These are phyloP conservation scores for Euphorbia peplus DNA, from an alignment of 345 rosid genomes.

Conservation along the genomic window DNA sequence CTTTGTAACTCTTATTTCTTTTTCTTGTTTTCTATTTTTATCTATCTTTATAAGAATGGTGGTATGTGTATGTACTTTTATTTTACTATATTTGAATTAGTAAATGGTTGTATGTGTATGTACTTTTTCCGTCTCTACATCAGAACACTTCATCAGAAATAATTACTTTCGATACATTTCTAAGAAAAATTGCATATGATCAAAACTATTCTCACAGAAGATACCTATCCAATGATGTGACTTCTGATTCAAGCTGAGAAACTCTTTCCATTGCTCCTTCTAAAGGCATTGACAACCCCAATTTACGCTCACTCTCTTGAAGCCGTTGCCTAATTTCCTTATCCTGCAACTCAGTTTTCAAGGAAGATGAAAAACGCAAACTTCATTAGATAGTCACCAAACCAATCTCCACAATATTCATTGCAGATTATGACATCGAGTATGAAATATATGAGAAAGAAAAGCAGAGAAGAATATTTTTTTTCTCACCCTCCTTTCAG, in stretches of 20 bases:
- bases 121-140: too few species aligned
- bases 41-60: too few species aligned
- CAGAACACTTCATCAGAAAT: background rate
- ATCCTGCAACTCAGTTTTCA: constrained; percentile 49
- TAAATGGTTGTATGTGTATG: too few species aligned
- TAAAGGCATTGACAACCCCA: constrained; percentile 88
- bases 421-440: background rate
- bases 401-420: background rate
- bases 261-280: constrained; percentile 67
- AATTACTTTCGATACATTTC: background rate
- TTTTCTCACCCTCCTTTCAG: constrained; percentile 66
- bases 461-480: background rate
- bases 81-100: too few species aligned
- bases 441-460: background rate
- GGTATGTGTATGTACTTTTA: too few species aligned
- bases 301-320: constrained; percentile 78
- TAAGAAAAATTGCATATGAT: background rate
- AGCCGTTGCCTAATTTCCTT: constrained; percentile 74
- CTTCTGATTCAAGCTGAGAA: constrained; percentile 82
- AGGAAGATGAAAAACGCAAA: constrained; percentile 18
- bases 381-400: constrained; percentile 2
- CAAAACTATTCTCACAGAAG: background rate
- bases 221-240: constrained; percentile 79
- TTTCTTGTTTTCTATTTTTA: too few species aligned
- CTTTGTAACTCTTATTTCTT: too few species aligned